Base-by-base conservation (phyloP, 148 eudicot genomes). In the Salicornia ramosissima region DNA sequence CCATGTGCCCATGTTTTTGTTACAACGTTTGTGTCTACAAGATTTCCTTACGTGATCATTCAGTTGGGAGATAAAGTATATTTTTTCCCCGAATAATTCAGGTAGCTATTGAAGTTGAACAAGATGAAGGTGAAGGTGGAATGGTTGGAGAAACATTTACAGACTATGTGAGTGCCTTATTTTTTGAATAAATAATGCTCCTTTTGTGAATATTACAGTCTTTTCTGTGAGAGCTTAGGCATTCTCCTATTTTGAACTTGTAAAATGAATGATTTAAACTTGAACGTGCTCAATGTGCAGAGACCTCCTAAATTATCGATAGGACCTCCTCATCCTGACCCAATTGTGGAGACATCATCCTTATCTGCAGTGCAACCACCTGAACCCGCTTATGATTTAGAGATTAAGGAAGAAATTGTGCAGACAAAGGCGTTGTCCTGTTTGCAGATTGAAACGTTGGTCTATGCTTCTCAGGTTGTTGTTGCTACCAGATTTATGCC, bases 321-420 rank as follows among this genome's bases (percentile, higher is more conserved):
- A 67, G 98, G 98, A 47, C 88, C 88, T 77, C 97, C 92, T 18
- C 98, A 94, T 74, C 98, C 99, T 29, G 99, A 95, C 83, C 99
- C 96, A 66, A 74, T 95, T 52, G 99, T 95, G 71, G 99, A 95
- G 88, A 95, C 99, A 59, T 87, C 97, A 5, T 91, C 87, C 71
- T 79, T 95, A 67, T 91, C 99, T 77, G 97, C 99, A 19, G 93
- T 91, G 46, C 97, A 95, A 74, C 99, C 99, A 31, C 99, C 99
- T 72, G 97, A 95, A 81, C 99, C 99, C 19, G 86, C 91, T 42
- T 95, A 95, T 81, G 86, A 86, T 70, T 88, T 95, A 75, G 79
- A 53, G 49, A 87, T 89, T 62, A 83, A 76, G 77, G 90, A 87
- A 69, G 86, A 86, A 31, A 80, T 95, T 63, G 97, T 87, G 85